Base-by-base conservation (phyloP, 306 rosid species). In the Rosa rugosa region DNA sequence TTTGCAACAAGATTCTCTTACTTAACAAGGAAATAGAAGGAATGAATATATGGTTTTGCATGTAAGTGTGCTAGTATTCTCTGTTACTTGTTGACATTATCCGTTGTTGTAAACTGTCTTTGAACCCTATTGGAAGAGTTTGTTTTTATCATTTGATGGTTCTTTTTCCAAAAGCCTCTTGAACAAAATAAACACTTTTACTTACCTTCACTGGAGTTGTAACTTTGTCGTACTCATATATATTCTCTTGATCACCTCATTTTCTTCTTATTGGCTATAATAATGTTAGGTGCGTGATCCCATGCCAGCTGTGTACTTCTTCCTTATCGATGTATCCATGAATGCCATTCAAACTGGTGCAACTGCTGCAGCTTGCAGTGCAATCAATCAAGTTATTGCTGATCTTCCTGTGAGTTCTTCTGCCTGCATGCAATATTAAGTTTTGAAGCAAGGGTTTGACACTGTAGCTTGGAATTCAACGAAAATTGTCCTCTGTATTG, bases 321-420 rank as follows among this genome's bases (percentile, higher is more conserved):
- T 93, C 83, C 98, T 95, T 81, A 83, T 95, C 40, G 99, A 95
- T 88, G 99, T 93, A 63, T 93, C 99, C 72, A 90, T 91, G 97
- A 95, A 95, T 82, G 96, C 99, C 59, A 82, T 95, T 74, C 98
- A 95, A 89, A 95, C 96, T 84, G 99, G 99, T 84, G 99, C 99
- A 66, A 85, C 99, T 67, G 99, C 94, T 80, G 99, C 99, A 81
- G 99, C 99, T 72, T 95, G 99, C 96, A 88, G 96, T 90, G 98
- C 97, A 81, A 93, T 95, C 81, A 84, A 72, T 87, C 98, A 91
- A 95, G 98, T 95, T 80, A 91, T 95, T 82, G 38, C 87, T 17
- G 99, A 95, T 81, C 92, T 95, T 81, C 97, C 98, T 75, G 99
- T 95, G 91, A 95, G 99, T 86, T 72, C 56, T 34, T 81, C 17